phyloP scores from a whole-genome alignment of 2,329 filamentous ascomycete genomes.

The Xylariaceae sp. region DNA sequence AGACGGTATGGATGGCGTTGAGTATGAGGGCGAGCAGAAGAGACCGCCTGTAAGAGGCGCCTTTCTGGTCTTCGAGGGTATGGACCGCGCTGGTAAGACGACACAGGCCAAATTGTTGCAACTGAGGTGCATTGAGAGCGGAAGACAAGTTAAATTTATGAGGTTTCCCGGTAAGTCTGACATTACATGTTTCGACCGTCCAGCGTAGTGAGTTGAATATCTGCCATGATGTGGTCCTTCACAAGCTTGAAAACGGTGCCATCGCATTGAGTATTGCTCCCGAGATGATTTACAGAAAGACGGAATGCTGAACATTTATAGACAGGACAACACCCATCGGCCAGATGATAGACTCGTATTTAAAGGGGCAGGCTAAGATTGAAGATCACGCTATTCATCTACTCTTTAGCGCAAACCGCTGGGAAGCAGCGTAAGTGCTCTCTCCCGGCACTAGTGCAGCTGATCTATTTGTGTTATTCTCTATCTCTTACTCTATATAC shows the following conservation, averaged over 20 bases:
- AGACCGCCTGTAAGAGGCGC: conserved; percentile 62
- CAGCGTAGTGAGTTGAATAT: not conserved
- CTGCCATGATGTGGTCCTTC: not conserved
- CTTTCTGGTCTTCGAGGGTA: conserved; percentile 84
- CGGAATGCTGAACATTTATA: conserved; percentile 43
- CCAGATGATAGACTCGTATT: conserved; percentile 83
- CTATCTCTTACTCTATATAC: no score
- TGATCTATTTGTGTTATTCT: not conserved
- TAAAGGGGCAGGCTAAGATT: conserved; percentile 73
- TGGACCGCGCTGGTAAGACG: conserved; percentile 91
- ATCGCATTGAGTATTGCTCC: no score
- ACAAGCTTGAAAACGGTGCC: no score
- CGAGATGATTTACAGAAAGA: not conserved
- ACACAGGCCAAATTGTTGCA: conserved; percentile 81
- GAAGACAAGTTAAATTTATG: conserved; percentile 59
- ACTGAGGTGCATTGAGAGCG: conserved; percentile 57
- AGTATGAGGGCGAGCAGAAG: conserved; percentile 18
- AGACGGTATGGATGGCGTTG: conserved; percentile 35
- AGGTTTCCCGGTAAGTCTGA: conserved; percentile 61
- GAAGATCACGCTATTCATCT: conserved; percentile 91
- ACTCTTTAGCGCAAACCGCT: conserved; percentile 88
- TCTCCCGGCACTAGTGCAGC: not conserved
- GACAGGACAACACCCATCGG: conserved; percentile 86
- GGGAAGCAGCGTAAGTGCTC: conserved; percentile 69
- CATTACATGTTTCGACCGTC: not conserved